phyloP scores from a whole-genome alignment of 23 red algal species.

The Porphyridium purpureum region DNA sequence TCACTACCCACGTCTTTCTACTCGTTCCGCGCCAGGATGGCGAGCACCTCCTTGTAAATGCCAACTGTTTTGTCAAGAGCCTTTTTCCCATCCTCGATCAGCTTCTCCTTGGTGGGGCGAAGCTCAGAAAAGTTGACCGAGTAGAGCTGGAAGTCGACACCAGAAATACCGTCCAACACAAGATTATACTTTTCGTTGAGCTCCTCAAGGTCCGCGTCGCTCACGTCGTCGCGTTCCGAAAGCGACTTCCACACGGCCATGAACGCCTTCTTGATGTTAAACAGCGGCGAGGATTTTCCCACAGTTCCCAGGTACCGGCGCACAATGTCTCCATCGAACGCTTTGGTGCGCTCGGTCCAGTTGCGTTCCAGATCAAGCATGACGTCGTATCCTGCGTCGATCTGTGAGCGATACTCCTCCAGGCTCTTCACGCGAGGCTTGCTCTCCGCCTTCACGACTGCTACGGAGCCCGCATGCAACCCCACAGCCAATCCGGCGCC shows the following conservation, averaged over 20 bases:
- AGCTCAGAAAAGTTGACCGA: slow-evolving; percentile 62
- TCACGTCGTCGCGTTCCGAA: too few relatives aligned
- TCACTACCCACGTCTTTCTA: too few relatives aligned
- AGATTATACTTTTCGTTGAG: slow-evolving; percentile 28
- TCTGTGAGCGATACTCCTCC: not conserved
- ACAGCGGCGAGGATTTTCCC: slow-evolving; percentile 30
- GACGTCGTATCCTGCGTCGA: not conserved
- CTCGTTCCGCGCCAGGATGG: too few relatives aligned
- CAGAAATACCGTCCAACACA: slow-evolving; percentile 29
- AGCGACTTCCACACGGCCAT: too few relatives aligned
- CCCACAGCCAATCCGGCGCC: too few relatives aligned
- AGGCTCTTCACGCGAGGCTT: too few relatives aligned
- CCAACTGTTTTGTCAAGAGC: slow-evolving; percentile 20
- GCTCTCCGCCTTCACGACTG: too few relatives aligned
- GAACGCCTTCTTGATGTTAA: slow-evolving; percentile 48
- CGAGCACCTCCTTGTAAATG: slow-evolving; percentile 18
- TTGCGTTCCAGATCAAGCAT: not conserved
- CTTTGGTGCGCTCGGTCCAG: not conserved
- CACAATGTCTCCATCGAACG: slow-evolving; percentile 36
- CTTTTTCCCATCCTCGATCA: slow-evolving; percentile 17
- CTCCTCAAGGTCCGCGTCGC: slow-evolving; percentile 37
- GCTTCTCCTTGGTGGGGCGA: slow-evolving; percentile 26
- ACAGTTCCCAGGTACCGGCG: slow-evolving; percentile 54
- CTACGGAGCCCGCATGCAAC: too few relatives aligned
- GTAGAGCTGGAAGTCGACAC: slow-evolving; percentile 56